Base-by-base conservation (phyloP, 768 basidiomycete species). In the Phaffia australis region DNA sequence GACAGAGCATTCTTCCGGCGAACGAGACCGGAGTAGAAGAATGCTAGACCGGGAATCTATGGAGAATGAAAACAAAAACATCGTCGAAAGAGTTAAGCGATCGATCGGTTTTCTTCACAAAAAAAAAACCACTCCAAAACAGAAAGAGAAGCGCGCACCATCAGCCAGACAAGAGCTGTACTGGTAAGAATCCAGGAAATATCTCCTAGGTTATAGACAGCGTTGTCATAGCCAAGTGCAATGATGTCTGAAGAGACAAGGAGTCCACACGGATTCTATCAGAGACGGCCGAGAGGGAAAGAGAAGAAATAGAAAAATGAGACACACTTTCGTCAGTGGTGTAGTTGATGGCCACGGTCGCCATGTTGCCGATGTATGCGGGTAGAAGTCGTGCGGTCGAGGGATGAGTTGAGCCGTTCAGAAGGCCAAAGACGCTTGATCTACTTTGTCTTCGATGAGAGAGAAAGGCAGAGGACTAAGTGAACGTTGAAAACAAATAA, bases 1-100 rank as follows among this genome's bases (percentile, higher is more conserved):
- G 76, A 77, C 14, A 80, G 73, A 0, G 79, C 79, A 66, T 79
- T 80, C 71, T 79, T 80, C 2, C 78, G 65, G 25, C 79, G 69
- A 21, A 79, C 69, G 9, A 77, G 71, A 68, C 75, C 76, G 19
- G 76, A 75, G 71, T 77, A 77, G 71, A 77, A 76, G 56, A 64
- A 73, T 29, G 71, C 69, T 54, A 8, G 21, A 58, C 23, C 18
- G 35, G 35, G 35, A 5, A 42, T 42, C 35, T 42, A 42, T 11
- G 35, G 62, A 55, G 7, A 42, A 9, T 16, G 4, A 46, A 16
- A 9, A 21, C 23, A 5, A 46, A 25, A 23, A 23, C 7, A 46
- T 7, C n/a, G 48, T 19, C 51, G 35, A 49, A 2, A 16, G 8
- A 19, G 60, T 2, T n/a, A 15, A 54, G 58, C 18, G 21, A 47